Percentiles rank a stretch among this genome's conserved stretches.
These are phyloP conservation scores for Starmera amethionina DNA, from an alignment of 805 yeast genomes.

Conservation along the genomic window DNA sequence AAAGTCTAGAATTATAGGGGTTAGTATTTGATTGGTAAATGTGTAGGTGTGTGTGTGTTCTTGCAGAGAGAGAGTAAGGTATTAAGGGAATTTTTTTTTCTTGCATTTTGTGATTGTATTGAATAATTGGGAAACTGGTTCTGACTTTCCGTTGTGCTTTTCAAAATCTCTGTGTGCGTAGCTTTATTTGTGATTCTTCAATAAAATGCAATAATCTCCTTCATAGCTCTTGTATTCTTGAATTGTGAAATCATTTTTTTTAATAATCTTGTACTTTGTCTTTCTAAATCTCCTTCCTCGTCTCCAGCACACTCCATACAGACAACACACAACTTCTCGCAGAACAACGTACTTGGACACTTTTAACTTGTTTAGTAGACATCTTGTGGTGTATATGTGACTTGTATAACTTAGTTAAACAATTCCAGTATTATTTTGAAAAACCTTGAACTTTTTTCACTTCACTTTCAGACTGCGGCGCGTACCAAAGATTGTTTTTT, in stretches of 20 bases:
- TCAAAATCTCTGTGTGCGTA: too few species aligned
- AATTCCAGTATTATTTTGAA: conserved; percentile 11
- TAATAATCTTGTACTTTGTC: background rate
- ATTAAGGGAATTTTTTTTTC: background rate
- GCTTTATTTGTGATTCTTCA: too few species aligned
- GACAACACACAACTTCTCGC: background rate
- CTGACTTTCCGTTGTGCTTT: too few species aligned
- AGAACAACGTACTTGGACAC: conserved; percentile 70
- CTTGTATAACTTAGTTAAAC: conserved; percentile 4
- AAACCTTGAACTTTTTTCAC: conserved; percentile 7
- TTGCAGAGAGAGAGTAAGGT: background rate
- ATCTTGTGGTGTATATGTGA: conserved; percentile 27
- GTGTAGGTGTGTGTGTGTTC: background rate
- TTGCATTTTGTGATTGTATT: background rate
- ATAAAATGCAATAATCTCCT: too few species aligned
- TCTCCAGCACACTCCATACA: background rate
- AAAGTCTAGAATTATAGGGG: conserved; percentile 60
- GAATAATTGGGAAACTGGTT: too few species aligned
- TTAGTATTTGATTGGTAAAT: conserved; percentile 15
- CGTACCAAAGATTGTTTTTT: too few species aligned
- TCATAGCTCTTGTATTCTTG: too few species aligned
- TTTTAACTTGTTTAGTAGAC: conserved; percentile 58
- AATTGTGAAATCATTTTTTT: too few species aligned
- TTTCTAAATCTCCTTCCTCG: conserved; percentile 1
- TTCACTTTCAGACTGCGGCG: background rate